Percentiles rank a stretch among this genome's conserved stretches.
Evolutionary conservation across 148 eudicot genomes (phyloP).

Genomic region (Cornus controversa): DNA sequence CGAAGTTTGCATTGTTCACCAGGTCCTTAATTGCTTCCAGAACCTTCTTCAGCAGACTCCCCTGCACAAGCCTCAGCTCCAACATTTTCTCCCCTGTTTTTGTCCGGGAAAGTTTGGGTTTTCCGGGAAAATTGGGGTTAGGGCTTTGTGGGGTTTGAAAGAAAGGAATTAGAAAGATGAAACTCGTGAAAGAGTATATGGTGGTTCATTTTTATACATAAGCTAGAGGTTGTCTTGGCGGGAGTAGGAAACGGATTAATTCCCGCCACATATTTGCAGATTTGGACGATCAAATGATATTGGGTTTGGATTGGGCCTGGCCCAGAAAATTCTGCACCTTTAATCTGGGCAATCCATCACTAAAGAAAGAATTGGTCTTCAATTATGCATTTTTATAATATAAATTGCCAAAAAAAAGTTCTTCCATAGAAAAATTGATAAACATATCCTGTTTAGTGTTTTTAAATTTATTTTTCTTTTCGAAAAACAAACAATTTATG

Average conservation of each 20-base stretch:
- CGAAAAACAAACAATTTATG: too few species aligned
- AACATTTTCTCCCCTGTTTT: conserved; percentile 59
- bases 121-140: neutral
- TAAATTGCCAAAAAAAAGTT: too few species aligned
- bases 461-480: too few species aligned
- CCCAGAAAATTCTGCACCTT: neutral
- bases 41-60: conserved; percentile 76
- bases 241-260: neutral
- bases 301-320: neutral
- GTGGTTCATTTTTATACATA: neutral
- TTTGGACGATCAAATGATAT: neutral
- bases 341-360: too few species aligned
- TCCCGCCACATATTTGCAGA: neutral
- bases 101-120: too few species aligned
- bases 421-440: too few species aligned
- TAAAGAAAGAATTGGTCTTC: too few species aligned
- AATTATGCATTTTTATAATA: too few species aligned
- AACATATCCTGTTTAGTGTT: too few species aligned
- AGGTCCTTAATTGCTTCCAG: conserved; percentile 70
- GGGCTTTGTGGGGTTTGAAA: conserved; percentile 27
- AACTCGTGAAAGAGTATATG: neutral
- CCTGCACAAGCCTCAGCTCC: too few species aligned
- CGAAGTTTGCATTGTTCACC: conserved; percentile 75
- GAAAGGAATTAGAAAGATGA: neutral
- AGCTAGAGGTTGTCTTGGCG: too few species aligned